Evolutionary conservation across 257 asterid genomes (phyloP).

Genomic region (Ligustrum vulgare): DNA sequence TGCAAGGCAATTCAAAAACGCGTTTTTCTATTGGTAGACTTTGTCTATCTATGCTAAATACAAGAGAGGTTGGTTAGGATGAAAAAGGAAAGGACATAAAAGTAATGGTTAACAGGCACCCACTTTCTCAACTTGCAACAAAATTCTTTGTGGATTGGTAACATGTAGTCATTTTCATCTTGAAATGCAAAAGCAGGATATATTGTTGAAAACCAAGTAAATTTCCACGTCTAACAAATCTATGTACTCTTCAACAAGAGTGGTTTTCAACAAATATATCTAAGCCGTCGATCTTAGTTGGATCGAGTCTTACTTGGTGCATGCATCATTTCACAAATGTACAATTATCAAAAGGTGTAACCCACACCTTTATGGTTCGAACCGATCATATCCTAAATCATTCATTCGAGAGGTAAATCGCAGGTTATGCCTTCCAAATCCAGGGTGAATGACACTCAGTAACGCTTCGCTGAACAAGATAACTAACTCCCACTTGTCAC

Average conservation of each 20-base stretch:
- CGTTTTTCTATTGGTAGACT: not conserved
- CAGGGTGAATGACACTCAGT: too few species aligned
- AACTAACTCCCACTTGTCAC: too few species aligned
- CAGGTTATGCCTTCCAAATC: too few species aligned
- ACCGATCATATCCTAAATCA: too few species aligned
- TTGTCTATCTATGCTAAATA: constrained; percentile 26
- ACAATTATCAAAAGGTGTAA: too few species aligned
- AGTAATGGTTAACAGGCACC: constrained; percentile 54
- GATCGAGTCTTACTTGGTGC: not conserved
- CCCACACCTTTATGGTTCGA: too few species aligned
- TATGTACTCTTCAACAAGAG: not conserved
- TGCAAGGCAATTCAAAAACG: not conserved
- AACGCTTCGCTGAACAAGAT: too few species aligned
- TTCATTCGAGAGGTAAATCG: too few species aligned
- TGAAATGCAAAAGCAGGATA: constrained; percentile 34
- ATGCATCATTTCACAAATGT: not conserved
- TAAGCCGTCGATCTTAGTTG: not conserved
- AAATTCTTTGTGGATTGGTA: constrained; percentile 32
- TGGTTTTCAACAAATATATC: not conserved
- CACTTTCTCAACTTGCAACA: constrained; percentile 63
- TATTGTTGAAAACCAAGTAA: constrained; percentile 35
- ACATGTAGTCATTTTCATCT: constrained; percentile 37
- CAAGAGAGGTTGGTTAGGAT: constrained; percentile 40
- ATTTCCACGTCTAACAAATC: constrained; percentile 21
- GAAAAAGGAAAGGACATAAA: constrained; percentile 57